Evolutionary conservation across 768 basidiomycete genomes (phyloP).

Genomic region (Pulveroboletus sp.): DNA sequence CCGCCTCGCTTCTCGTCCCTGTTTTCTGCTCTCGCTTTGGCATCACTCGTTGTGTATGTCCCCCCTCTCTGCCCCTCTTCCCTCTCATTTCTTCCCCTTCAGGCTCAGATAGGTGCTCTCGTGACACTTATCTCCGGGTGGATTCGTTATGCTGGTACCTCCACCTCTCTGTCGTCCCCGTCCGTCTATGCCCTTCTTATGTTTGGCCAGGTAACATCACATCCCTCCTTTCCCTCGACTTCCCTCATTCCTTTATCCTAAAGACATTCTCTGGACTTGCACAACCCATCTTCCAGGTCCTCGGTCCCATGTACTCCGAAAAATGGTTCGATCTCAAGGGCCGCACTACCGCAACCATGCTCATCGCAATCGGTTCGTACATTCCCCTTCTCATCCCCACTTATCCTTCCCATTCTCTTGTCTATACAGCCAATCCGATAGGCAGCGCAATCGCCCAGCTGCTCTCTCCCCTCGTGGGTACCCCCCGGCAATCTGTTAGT

Average conservation of each 20-base stretch:
- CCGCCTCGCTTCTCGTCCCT: constrained; percentile 56
- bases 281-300: constrained; percentile 70
- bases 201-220: constrained; percentile 54
- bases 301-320: constrained; percentile 79
- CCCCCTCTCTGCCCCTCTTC: background rate
- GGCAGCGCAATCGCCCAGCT: constrained; percentile 72
- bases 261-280: constrained; percentile 61
- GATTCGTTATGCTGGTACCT: constrained; percentile 73
- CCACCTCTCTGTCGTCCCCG: constrained; percentile 43
- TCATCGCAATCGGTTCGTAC: constrained; percentile 41
- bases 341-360: constrained; percentile 74
- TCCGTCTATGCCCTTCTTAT: constrained; percentile 65
- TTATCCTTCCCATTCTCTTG: background rate
- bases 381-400: background rate
- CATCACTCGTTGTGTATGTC: constrained; percentile 57
- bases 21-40: constrained; percentile 54
- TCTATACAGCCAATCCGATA: constrained; percentile 58
- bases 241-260: background rate
- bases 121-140: constrained; percentile 61
- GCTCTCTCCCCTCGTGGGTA: constrained; percentile 57
- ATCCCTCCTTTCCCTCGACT: background rate
- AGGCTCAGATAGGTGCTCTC: constrained; percentile 61
- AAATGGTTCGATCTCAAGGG: constrained; percentile 76
- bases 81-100: background rate
- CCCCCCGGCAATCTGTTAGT: constrained; percentile 55